Conservation (phyloP, 768 basidiomycete species). For the Serpula lacrymans region DNA sequence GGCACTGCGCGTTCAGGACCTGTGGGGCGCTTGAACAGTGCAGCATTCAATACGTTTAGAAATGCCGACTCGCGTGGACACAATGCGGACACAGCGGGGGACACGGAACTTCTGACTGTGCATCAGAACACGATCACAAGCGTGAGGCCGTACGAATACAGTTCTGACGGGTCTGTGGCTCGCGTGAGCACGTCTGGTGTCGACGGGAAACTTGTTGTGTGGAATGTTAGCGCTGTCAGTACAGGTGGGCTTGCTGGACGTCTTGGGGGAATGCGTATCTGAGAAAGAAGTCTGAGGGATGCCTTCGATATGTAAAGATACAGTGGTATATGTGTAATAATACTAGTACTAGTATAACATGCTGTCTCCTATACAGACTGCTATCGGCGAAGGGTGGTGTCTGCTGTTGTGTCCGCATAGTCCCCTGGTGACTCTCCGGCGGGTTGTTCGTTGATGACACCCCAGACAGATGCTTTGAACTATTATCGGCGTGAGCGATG, state of each 20-base stretch:
- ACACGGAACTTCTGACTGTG: constrained; percentile 82
- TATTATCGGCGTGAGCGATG: constrained; percentile 25
- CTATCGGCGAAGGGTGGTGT: constrained; percentile 6
- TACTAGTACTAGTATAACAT: background rate
- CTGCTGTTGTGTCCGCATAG: constrained; percentile 14
- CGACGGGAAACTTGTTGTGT: constrained; percentile 90
- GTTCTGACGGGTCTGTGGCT: constrained; percentile 51
- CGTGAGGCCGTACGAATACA: constrained; percentile 68
- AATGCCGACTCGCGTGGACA: constrained; percentile 79
- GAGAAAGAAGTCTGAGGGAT: constrained; percentile 15
- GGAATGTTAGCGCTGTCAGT: constrained; percentile 69
- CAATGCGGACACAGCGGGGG: constrained; percentile 33
- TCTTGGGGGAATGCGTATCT: constrained; percentile 47
- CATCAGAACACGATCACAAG: constrained; percentile 99
- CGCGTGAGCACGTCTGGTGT: constrained; percentile 90
- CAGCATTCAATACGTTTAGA: constrained; percentile 92
- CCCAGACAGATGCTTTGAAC: constrained; percentile 98
- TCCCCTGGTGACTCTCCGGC: constrained; percentile 14
- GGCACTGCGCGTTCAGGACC: constrained; percentile 41
- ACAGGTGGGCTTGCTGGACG: constrained; percentile 40
- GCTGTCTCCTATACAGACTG: background rate
- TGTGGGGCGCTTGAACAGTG: constrained; percentile 80
- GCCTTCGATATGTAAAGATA: constrained; percentile 13
- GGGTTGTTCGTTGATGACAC: constrained; percentile 81
- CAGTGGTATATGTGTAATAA: constrained; percentile 1